phyloP scores from a whole-genome alignment of 2,329 filamentous ascomycete genomes.

The Pestalotiopsis sp. region DNA sequence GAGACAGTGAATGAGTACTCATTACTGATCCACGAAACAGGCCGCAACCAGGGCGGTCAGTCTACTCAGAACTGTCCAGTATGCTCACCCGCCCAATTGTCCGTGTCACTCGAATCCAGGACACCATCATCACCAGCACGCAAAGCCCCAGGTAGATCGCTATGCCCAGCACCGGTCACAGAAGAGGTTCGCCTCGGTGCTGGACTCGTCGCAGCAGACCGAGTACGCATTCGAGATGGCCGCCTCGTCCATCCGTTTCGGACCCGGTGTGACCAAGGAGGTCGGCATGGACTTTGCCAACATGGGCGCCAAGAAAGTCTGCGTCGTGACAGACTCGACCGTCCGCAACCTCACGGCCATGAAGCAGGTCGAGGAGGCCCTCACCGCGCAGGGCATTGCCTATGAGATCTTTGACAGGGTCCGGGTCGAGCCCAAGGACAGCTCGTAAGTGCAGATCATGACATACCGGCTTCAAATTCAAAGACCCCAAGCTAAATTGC shows the following conservation, averaged over 20 bases:
- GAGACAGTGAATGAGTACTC: neutral
- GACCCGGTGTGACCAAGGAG: constrained; percentile 89
- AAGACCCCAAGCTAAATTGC: neutral
- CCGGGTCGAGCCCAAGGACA: constrained; percentile 91
- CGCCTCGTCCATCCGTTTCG: constrained; percentile 90
- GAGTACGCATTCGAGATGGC: constrained; percentile 99
- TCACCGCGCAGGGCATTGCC: constrained; percentile 76
- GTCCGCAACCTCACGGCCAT: constrained; percentile 85
- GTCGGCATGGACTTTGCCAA: constrained; percentile 98
- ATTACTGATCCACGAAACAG: constrained; percentile 35
- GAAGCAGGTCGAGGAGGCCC: constrained; percentile 81
- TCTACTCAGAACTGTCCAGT: constrained; percentile 87
- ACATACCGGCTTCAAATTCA: neutral
- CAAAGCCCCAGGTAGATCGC: constrained; percentile 49
- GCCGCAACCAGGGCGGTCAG: constrained; percentile 67
- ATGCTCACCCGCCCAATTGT: constrained; percentile 82
- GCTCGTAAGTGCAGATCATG: constrained; percentile 60
- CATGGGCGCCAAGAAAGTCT: constrained; percentile 82
- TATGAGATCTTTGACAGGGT: constrained; percentile 83
- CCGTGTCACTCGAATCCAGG: constrained; percentile 91
- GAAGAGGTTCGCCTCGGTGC: constrained; percentile 72
- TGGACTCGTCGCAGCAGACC: constrained; percentile 73
- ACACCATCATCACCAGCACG: constrained; percentile 68
- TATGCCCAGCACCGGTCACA: constrained; percentile 44
- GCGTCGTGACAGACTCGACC: constrained; percentile 86